These are phyloP conservation scores for Rhodotorula sphaerocarpa DNA, from an alignment of 768 basidiomycete species.

Conservation along the genomic window DNA sequence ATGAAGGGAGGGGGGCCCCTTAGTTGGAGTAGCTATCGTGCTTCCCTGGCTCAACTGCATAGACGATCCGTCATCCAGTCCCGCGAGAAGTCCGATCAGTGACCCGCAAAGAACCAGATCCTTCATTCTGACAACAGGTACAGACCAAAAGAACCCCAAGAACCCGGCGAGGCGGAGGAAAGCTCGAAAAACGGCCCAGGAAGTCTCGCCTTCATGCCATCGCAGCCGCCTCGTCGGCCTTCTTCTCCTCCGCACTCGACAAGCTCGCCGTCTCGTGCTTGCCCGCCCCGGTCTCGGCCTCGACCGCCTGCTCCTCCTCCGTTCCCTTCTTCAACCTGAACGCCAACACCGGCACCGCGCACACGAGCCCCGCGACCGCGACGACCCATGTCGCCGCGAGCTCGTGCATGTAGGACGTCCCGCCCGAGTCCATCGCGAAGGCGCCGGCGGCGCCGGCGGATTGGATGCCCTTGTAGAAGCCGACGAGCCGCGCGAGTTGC, in stretches of 20 bases:
- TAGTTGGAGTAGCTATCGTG: too few species aligned
- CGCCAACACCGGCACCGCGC: slow-evolving; percentile 19
- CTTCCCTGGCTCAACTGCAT: too few species aligned
- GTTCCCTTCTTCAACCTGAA: not conserved
- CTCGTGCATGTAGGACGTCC: not conserved
- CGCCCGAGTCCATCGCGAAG: slow-evolving; percentile 26
- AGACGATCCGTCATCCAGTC: not conserved
- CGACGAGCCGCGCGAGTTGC: slow-evolving; percentile 69
- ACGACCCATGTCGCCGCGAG: slow-evolving; percentile 23
- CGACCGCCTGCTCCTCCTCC: not conserved
- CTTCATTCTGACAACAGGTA: too few species aligned
- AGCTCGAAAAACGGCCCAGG: too few species aligned
- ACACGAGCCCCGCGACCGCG: slow-evolving; percentile 10
- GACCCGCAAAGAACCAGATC: too few species aligned
- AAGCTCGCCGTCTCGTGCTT: not conserved
- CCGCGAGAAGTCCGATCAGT: too few species aligned
- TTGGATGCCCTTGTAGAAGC: slow-evolving; percentile 48
- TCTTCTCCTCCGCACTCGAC: slow-evolving; percentile 2
- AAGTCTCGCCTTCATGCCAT: not conserved
- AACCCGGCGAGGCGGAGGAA: not conserved
- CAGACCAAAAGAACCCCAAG: too few species aligned
- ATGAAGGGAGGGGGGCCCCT: not conserved
- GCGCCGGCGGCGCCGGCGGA: slow-evolving; percentile 36
- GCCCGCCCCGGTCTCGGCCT: not conserved
- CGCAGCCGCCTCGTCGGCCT: slow-evolving; percentile 2